These are phyloP conservation scores for Nothopassalora personata DNA, from an alignment of 2,329 filamentous ascomycete species.

Conservation along the genomic window DNA sequence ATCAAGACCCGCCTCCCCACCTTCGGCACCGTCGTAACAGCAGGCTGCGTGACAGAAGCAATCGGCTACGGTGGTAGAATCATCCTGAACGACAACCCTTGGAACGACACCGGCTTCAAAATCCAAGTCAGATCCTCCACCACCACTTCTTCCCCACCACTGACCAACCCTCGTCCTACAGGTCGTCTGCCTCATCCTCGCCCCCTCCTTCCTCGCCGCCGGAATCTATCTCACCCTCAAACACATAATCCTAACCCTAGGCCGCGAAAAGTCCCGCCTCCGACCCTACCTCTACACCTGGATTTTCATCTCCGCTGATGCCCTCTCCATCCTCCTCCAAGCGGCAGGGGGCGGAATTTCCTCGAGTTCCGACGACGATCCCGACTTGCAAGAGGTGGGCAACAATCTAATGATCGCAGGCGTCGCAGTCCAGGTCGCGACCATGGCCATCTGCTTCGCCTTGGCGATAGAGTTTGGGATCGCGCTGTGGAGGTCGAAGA, in stretches of 20 bases:
- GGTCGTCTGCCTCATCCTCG: constrained; percentile 39
- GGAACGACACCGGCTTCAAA: constrained; percentile 36
- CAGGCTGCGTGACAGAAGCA: constrained; percentile 39
- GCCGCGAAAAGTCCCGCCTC: constrained; percentile 37
- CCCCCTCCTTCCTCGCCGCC: constrained; percentile 41
- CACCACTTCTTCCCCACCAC: constrained; percentile 7
- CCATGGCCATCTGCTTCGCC: constrained; percentile 51
- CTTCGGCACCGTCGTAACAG: constrained; percentile 37
- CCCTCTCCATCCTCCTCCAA: constrained; percentile 57
- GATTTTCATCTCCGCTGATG: constrained; percentile 47
- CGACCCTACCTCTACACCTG: constrained; percentile 43
- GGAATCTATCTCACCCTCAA: constrained; percentile 46
- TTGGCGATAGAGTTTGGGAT: neutral
- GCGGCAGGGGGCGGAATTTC: constrained; percentile 48
- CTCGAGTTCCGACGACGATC: constrained; percentile 22
- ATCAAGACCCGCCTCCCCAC: constrained; percentile 32
- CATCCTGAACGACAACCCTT: constrained; percentile 40
- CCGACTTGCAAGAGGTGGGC: constrained; percentile 38
- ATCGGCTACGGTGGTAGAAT: constrained; percentile 41
- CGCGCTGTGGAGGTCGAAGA: neutral
- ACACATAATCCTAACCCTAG: constrained; percentile 42
- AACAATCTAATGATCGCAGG: constrained; percentile 62
- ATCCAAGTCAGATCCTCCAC: constrained; percentile 26
- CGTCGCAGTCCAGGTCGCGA: constrained; percentile 56
- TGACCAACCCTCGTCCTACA: constrained; percentile 37